A percentile compares a stretch with the other conserved stretches of the same genome.
phyloP scores from a whole-genome alignment of 2,329 filamentous ascomycete genomes.

The Penicillium sp. region DNA sequence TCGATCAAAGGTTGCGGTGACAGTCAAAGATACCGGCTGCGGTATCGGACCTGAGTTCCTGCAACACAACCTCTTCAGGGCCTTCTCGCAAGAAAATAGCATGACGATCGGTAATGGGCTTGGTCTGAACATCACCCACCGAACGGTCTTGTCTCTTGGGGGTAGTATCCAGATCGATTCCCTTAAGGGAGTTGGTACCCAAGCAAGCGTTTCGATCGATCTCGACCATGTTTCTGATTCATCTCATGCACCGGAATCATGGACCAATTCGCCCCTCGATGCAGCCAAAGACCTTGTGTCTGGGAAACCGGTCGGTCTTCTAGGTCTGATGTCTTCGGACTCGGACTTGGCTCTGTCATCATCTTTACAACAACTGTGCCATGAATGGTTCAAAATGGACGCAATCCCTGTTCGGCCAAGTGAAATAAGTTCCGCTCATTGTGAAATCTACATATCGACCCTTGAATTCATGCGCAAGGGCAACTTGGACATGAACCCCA shows the following conservation, averaged over 20 bases:
- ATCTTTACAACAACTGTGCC: slow-evolving; percentile 20
- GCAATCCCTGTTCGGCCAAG: slow-evolving; percentile 1
- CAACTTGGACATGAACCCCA: neutral
- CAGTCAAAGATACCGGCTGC: slow-evolving; percentile 29
- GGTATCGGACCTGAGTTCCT: slow-evolving; percentile 28
- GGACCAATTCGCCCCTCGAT: neutral
- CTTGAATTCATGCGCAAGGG: neutral
- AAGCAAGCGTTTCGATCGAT: slow-evolving; percentile 11
- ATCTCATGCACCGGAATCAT: neutral
- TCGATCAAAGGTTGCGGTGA: slow-evolving; percentile 17
- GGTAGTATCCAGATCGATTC: slow-evolving; percentile 30
- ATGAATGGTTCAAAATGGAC: slow-evolving; percentile 18
- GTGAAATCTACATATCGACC: slow-evolving; percentile 21
- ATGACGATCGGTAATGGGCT: slow-evolving; percentile 20
- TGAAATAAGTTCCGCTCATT: slow-evolving; percentile 4
- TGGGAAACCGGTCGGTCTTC: slow-evolving; percentile 19
- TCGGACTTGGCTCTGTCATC: slow-evolving; percentile 8
- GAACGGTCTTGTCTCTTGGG: slow-evolving; percentile 28
- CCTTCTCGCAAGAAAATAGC: slow-evolving; percentile 20
- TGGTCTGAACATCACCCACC: slow-evolving; percentile 54
- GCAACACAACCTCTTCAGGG: slow-evolving; percentile 16
- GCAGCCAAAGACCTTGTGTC: neutral
- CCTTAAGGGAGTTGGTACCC: slow-evolving; percentile 25
- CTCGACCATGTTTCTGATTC: neutral
- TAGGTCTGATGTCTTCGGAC: slow-evolving; percentile 15